Percentiles rank a stretch among this genome's conserved stretches.
phyloP scores from a whole-genome alignment of 116 monocot genomes.

The Iris pallida region DNA sequence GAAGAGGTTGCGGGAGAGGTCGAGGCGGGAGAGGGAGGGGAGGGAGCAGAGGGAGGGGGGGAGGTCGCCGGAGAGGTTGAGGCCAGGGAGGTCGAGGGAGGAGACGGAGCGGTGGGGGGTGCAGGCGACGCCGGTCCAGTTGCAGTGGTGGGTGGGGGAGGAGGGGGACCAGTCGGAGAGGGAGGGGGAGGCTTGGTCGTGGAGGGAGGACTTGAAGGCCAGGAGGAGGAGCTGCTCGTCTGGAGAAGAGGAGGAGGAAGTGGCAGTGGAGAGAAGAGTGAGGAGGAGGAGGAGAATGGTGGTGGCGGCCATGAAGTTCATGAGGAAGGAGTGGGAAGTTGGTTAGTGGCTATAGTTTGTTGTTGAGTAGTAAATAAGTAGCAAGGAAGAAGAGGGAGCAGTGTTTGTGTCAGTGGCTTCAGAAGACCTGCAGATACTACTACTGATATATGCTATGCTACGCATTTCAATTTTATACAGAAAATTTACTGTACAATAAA shows the following conservation, averaged over 20 bases:
- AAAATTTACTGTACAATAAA: no score
- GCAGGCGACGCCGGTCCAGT: conserved; percentile 64
- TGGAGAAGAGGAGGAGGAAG: conserved; percentile 9
- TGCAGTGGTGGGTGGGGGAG: conserved; percentile 33
- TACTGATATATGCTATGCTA: no score
- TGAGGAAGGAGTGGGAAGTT: background rate
- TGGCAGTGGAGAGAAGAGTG: background rate
- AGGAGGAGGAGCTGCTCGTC: conserved; percentile 47
- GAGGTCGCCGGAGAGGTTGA: conserved; percentile 62
- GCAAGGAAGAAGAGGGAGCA: no score
- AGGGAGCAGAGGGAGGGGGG: conserved; percentile 53
- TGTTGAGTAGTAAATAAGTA: background rate
- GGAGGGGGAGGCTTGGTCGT: conserved; percentile 25
- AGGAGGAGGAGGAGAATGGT: conserved; percentile 21
- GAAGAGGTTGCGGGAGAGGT: conserved; percentile 59
- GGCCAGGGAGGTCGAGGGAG: conserved; percentile 40
- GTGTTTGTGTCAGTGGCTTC: no score
- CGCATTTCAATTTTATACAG: no score
- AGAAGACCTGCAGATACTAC: no score
- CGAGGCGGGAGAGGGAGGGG: conserved; percentile 35
- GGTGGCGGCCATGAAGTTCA: conserved; percentile 9
- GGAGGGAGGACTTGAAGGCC: conserved; percentile 53
- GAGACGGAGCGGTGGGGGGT: conserved; percentile 20
- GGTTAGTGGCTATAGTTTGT: background rate
- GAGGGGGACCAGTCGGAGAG: conserved; percentile 47